phyloP scores from a whole-genome alignment of 805 yeast species.

The Wickerhamomyces chaumierensis region DNA sequence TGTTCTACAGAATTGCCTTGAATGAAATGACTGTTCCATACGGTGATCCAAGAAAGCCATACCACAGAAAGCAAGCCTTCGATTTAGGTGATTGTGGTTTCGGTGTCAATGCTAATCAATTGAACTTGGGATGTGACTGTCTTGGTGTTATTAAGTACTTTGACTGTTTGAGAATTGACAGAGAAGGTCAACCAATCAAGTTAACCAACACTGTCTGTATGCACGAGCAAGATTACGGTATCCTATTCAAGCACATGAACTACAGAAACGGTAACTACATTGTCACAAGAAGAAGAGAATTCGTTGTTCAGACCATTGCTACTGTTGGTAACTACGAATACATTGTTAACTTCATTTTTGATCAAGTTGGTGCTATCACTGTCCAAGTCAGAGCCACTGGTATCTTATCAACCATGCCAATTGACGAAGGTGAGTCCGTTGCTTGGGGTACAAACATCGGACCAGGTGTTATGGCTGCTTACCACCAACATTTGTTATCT shows the following conservation, averaged over 20 bases:
- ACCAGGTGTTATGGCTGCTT: slow-evolving; percentile 74
- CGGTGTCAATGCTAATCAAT: slow-evolving; percentile 59
- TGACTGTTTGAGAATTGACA: slow-evolving; percentile 46
- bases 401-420: slow-evolving; percentile 75
- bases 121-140: slow-evolving; percentile 73
- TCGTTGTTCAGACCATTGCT: slow-evolving; percentile 70
- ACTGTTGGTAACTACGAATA: slow-evolving; percentile 83
- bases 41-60: slow-evolving; percentile 77
- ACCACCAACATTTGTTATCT: slow-evolving; percentile 72
- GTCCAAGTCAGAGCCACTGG: slow-evolving; percentile 82
- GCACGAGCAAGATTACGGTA: slow-evolving; percentile 73
- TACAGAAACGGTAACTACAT: slow-evolving; percentile 64
- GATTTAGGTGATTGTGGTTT: slow-evolving; percentile 82
- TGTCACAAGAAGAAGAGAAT: slow-evolving; percentile 62
- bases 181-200: slow-evolving; percentile 49
- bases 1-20: slow-evolving; percentile 60
- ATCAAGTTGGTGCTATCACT: slow-evolving; percentile 68
- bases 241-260: slow-evolving; percentile 69
- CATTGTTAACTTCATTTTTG: slow-evolving; percentile 58
- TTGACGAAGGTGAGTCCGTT: slow-evolving; percentile 54
- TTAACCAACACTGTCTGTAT: slow-evolving; percentile 65
- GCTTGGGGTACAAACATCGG: slow-evolving; percentile 67
- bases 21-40: slow-evolving; percentile 86
- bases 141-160: slow-evolving; percentile 68
- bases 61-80: slow-evolving; percentile 78